A percentile compares a stretch with the other conserved stretches of the same genome.
These are phyloP conservation scores for Trifolium fragiferum DNA, from an alignment of 306 rosid genomes.

Conservation along the genomic window DNA sequence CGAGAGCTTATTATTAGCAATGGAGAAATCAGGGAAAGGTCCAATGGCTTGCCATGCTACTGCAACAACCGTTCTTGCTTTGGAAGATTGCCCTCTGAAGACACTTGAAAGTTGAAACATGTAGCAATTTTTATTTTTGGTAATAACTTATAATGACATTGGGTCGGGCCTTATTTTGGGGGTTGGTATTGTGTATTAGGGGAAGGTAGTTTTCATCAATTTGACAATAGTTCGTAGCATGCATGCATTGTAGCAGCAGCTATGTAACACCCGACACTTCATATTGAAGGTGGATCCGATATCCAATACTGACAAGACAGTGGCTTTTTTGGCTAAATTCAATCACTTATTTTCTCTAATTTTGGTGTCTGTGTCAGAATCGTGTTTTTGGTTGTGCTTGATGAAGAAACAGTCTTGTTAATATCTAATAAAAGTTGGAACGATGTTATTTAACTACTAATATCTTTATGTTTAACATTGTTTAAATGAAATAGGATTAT, in stretches of 20 bases:
- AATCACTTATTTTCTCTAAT: not conserved
- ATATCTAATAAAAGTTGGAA: not conserved
- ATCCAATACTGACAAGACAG: not conserved
- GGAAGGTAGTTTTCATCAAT: conserved; percentile 15
- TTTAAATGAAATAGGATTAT: conserved; percentile 8
- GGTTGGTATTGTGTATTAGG: not conserved
- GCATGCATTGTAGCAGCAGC: not conserved
- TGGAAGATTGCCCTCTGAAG: conserved; percentile 81
- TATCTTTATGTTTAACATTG: not conserved
- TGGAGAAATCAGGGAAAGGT: conserved; percentile 67
- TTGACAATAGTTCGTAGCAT: not conserved
- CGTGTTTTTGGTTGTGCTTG: not conserved
- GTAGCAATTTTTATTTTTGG: not conserved
- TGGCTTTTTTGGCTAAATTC: not conserved
- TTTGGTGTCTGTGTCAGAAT: not conserved
- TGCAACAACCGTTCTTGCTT: conserved; percentile 73
- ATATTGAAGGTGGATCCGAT: not conserved
- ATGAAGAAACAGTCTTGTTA: not conserved
- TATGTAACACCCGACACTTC: not conserved
- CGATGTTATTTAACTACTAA: not conserved
- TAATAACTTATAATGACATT: not conserved
- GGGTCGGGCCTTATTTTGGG: not conserved
- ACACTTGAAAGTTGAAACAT: conserved; percentile 41
- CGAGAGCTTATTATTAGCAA: conserved; percentile 86
- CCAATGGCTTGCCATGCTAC: conserved; percentile 68